Conservation (phyloP, 495 filamentous ascomycete species). For the Pyrenula aspistea region DNA sequence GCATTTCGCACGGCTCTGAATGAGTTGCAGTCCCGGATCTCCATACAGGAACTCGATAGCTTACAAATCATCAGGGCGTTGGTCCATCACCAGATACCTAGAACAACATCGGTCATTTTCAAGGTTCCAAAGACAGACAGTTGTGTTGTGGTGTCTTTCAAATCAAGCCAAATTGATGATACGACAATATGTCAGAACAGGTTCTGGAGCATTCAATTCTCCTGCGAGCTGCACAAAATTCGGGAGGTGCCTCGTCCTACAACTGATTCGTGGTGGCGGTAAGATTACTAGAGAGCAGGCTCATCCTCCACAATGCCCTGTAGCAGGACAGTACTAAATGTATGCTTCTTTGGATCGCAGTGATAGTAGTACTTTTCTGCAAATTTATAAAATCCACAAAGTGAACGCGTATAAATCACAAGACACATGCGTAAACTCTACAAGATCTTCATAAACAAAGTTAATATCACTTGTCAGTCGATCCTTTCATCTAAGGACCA, state of each 20-base stretch:
- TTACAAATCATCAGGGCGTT: not conserved
- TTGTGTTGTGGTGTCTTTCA: not conserved
- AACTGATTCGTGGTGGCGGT: not conserved
- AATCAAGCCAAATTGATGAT: not conserved
- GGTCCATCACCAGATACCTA: constrained; percentile 1
- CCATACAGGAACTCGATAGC: not conserved
- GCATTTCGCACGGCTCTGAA: not conserved
- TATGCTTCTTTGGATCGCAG: too few species aligned
- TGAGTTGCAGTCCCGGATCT: not conserved
- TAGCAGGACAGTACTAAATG: too few species aligned
- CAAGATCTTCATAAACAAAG: too few species aligned
- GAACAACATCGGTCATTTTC: not conserved
- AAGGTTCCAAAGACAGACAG: not conserved
- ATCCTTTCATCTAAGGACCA: too few species aligned
- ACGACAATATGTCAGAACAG: not conserved
- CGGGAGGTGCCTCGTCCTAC: not conserved
- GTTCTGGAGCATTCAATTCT: constrained; percentile 1
- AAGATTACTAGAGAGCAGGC: too few species aligned
- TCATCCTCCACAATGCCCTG: too few species aligned
- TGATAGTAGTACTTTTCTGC: too few species aligned
- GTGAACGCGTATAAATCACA: too few species aligned
- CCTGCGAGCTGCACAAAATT: not conserved
- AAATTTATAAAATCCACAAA: too few species aligned
- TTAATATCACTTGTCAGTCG: too few species aligned
- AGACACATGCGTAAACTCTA: too few species aligned